Evolutionary conservation across 23 red algal genomes (phyloP), one percentile per base, ranked within the genome.

Genomic region (Pyropia yezoensis): DNA sequence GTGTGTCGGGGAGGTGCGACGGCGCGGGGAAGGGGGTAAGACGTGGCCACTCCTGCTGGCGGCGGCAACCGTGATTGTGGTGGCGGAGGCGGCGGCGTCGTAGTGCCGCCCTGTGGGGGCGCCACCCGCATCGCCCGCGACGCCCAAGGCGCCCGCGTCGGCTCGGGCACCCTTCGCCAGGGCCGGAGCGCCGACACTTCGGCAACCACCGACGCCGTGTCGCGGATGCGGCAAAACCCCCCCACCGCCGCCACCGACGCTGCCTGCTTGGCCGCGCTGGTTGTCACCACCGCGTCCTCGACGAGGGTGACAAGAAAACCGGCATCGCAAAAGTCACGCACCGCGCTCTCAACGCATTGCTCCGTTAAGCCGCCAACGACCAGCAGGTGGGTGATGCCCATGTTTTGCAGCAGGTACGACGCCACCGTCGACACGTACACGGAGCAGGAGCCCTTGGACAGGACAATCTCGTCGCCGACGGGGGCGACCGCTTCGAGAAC

Each of bases 391-490:
- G 55, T 22, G 24, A 58, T 16, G 24, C 55, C 55, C 55, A 58
- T 7, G 55, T 58, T 58, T 1, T 16, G 55, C 1, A 58, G 55
- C 55, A 58, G 19, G 11, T 58, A 58, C 18, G 18, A 4, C 18
- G 24, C 24, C 20, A 8, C 24, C 15, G 55, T 58, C 55, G 55
- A 58, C 20, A 22, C 24, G 55, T 22, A 58, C 7, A 25, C 55
- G 7, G 19, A 22, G 55, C 24, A 25, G 24, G 55, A 58, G 7
- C 20, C 24, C 55, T 58, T 58, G 3, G 19, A 16, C 18, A 58
- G 55, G 7, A 58, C 55, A 4, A 58, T 20, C 55, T 58, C 55
- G 55, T 58, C 55, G 55, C 24, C 55, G 55, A 58, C 24, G 7
- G 55, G 55, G 19, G 55, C 55, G 24, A 58, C 55, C 18, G 19